These are phyloP conservation scores for Monosporascus ibericus DNA, from an alignment of 2,329 filamentous ascomycete genomes.

Conservation along the genomic window DNA sequence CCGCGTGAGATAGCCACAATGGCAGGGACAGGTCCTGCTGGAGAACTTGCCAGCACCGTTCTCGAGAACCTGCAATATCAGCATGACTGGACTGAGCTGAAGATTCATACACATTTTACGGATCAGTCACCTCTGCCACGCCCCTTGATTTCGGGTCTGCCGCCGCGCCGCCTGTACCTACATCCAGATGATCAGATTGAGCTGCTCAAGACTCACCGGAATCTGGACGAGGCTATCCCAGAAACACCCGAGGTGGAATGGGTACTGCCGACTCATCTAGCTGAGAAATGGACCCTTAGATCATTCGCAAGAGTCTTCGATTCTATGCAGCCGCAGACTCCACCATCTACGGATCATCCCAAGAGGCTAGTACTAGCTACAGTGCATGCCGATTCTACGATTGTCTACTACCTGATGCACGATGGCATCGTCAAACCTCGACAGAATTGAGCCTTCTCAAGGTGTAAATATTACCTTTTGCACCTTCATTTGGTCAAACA, in stretches of 20 bases:
- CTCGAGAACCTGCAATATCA: slow-evolving; percentile 67
- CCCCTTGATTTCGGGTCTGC: slow-evolving; percentile 65
- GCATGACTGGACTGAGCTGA: slow-evolving; percentile 65
- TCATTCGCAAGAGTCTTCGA: slow-evolving; percentile 67
- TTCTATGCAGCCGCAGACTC: slow-evolving; percentile 42
- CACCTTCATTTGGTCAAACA: slow-evolving; percentile 67
- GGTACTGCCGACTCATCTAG: slow-evolving; percentile 67
- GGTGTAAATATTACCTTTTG: slow-evolving; percentile 68
- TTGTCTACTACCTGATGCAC: slow-evolving; percentile 80
- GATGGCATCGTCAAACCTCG: slow-evolving; percentile 83
- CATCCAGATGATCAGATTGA: slow-evolving; percentile 79
- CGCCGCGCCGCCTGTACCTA: slow-evolving; percentile 66
- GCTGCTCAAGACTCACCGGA: slow-evolving; percentile 55
- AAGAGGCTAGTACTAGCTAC: slow-evolving; percentile 72
- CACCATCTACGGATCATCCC: slow-evolving; percentile 35
- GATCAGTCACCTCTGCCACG: slow-evolving; percentile 40
- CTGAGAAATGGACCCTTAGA: slow-evolving; percentile 65
- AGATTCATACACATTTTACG: slow-evolving; percentile 40
- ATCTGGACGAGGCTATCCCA: slow-evolving; percentile 36
- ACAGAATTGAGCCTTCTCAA: slow-evolving; percentile 58
- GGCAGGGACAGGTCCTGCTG: slow-evolving; percentile 18
- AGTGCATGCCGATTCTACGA: slow-evolving; percentile 72
- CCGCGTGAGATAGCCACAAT: slow-evolving; percentile 9
- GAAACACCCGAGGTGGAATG: slow-evolving; percentile 61
- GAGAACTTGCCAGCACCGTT: slow-evolving; percentile 51